Evolutionary conservation across 2,329 filamentous ascomycete species (phyloP).

Genomic region (Pseudogymnoascus sp.): DNA sequence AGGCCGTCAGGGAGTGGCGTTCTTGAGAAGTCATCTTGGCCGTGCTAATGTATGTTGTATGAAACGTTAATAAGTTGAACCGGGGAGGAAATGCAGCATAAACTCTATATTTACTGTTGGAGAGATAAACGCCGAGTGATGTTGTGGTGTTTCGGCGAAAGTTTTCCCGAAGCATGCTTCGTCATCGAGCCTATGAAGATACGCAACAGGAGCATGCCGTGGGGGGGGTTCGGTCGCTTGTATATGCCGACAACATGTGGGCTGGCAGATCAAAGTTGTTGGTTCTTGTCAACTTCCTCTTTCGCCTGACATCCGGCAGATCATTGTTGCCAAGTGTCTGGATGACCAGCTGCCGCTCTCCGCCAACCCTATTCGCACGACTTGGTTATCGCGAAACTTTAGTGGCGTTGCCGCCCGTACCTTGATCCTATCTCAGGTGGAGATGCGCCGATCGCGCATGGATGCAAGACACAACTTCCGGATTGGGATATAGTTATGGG

Average conservation of each 20-base stretch:
- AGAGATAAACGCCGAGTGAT: not conserved
- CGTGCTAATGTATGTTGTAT: not conserved
- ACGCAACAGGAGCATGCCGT: not conserved
- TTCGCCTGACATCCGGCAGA: constrained; percentile 1
- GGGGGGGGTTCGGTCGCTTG: not conserved
- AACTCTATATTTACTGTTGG: constrained; percentile 3
- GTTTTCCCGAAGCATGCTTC: not conserved
- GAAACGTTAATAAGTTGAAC: not conserved
- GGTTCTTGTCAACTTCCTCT: constrained; percentile 1
- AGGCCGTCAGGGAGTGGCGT: not conserved
- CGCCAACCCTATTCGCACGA: constrained; percentile 8
- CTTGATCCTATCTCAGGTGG: not conserved
- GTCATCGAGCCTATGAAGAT: not conserved
- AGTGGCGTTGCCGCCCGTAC: not conserved
- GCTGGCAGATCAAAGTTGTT: not conserved
- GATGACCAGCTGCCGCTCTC: constrained; percentile 7
- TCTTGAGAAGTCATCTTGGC: constrained; percentile 2
- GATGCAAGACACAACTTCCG: constrained; percentile 6
- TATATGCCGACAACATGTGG: constrained; percentile 1
- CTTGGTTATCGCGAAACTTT: constrained; percentile 1
- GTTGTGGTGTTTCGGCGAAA: not conserved
- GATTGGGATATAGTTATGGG: not conserved
- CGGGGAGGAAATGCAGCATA: not conserved
- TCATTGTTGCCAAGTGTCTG: not conserved
- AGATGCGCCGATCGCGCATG: not conserved